Evolutionary conservation across 352 stramenopile genomes (phyloP).

Genomic region (Pythium insidiosum): DNA sequence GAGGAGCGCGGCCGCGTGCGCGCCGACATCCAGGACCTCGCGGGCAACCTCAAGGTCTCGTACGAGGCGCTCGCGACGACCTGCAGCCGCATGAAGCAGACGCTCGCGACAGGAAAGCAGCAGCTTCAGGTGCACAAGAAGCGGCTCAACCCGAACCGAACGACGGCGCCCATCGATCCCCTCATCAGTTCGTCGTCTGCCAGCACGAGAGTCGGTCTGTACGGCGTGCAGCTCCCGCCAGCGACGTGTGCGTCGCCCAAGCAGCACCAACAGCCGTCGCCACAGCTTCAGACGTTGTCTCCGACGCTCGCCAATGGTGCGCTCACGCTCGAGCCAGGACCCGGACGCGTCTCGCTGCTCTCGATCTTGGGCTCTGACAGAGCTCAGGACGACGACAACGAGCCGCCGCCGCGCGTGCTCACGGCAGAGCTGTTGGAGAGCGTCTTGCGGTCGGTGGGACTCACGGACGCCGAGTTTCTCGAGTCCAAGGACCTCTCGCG

Average conservation of each 20-base stretch:
- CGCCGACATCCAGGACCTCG: slow-evolving; percentile 54
- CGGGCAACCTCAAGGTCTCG: slow-evolving; percentile 42
- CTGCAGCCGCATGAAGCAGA: slow-evolving; percentile 53
- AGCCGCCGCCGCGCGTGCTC: slow-evolving; percentile 15
- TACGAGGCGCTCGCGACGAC: slow-evolving; percentile 45
- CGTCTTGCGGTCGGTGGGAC: slow-evolving; percentile 8
- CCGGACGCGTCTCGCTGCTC: slow-evolving; percentile 6
- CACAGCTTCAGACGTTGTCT: slow-evolving; percentile 3
- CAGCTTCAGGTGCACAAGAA: slow-evolving; percentile 53
- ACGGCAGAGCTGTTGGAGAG: slow-evolving; percentile 29
- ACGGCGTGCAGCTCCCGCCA: too few relatives aligned
- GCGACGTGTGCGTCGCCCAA: slow-evolving; percentile 3
- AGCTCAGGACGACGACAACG: background rate
- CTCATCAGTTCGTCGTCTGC: too few relatives aligned
- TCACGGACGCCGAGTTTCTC: slow-evolving; percentile 14
- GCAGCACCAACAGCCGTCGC: background rate
- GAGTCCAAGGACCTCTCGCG: too few relatives aligned
- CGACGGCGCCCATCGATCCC: slow-evolving; percentile 12
- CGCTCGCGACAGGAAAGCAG: slow-evolving; percentile 29
- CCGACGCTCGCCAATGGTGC: slow-evolving; percentile 5
- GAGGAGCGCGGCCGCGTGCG: slow-evolving; percentile 39
- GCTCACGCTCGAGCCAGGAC: slow-evolving; percentile 5
- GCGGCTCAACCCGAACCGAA: too few relatives aligned
- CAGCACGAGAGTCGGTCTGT: too few relatives aligned
- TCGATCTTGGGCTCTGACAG: slow-evolving; percentile 8